Base-by-base conservation (phyloP, 371 early-diverging fungal genomes). In the Mortierella sp. region DNA sequence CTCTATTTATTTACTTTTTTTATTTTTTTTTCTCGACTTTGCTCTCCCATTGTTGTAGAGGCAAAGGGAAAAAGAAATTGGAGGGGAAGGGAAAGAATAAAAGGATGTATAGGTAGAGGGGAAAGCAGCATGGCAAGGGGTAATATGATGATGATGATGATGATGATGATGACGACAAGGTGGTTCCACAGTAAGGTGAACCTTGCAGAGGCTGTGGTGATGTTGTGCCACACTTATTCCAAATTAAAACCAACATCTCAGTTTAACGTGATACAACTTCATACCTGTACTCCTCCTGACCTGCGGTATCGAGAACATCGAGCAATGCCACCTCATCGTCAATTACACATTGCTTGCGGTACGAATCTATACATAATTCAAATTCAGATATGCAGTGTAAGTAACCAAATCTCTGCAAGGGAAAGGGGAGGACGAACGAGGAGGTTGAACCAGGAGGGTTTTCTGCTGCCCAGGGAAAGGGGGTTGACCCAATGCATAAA, bases 231-330 rank as follows among this genome's bases (percentile, higher is more conserved):
- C 31, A 15, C 56, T 56, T 12, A 31, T 56, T 31, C 56, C 56
- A 59, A 29, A 59, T 19, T 7, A 53, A 29, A 53, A 53, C 2
- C 10, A 53, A 53, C 6, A 53, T 9, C 6, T 53, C 23, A 6
- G 35, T 35, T 35, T 35, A 35, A 35, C 10, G 35, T 35, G 35
- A 35, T 35, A 35, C 35, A 35, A 35, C 35, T 35, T 6, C 60
- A 55, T 88, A 88, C 90, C 90, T 90, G 85, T 96, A 95, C 83
- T 96, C 96, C 75, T 96, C 96, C 81, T 96, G 96, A 26, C 97
- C 96, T 1, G 96, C 96, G n/a, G 97, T 96, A 83, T 97, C 97
- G 29, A 96, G 89, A 8, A 97, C 92, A 79, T 97, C 96, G n/a
- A 97, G 86, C 58, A 94, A 75, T 22, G 95, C 94, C 2, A 88